Base-by-base conservation (phyloP, 176 grass and related monocot genomes). In the Rhipidocladum racemiflorum region DNA sequence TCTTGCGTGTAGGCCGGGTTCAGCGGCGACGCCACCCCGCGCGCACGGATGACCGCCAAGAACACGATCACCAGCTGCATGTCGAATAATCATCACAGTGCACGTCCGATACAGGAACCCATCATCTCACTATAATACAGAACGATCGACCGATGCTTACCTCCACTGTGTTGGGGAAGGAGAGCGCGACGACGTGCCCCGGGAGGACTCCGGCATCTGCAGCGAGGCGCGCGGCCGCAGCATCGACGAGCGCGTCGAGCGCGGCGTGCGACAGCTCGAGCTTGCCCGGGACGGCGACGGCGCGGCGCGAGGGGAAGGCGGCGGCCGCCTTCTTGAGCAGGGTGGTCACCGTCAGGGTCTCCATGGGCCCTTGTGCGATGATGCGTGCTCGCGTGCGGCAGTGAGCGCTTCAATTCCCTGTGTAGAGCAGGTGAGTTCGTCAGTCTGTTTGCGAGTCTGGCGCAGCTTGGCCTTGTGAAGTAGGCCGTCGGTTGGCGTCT, bases 91-190 rank as follows among this genome's bases (percentile, higher is more conserved):
- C 1, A 67, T 16, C 0, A 24, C 20, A 46, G 70, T 80, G 21
- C 44, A 67, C 30, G 68, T 35, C 35, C 51, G 29, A 38, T 43
- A 11, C 11, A 40, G 9, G 16, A 39, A 72, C 1, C 15, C 7
- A 10, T 30, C 8, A 59, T 67, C 12, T 44, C 3, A 1, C 55
- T 39, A 18, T 4, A 12, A 0, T 28, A 29, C 27, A 16, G 57
- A 5, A 40, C 13, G 51, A 18, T 16, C 11, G 68, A 48, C 32
- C 0, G 21, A 48, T 38, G 60, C 29, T 14, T 53, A 85, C 91
- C 89, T 99, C 96, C 72, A 90, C 32, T 39, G 96, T 95, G 84
- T 95, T 99, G 62, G 92, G 92, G 85, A 99, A 99, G 55, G 76
- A 36, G 56, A 99, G 82, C 25, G 92, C 92, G 62, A 99, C 87